Percentiles rank a stretch among this genome's conserved stretches.
Evolutionary conservation across 176 grass and related monocot species (phyloP).

Genomic region (Aegilops sharonensis): DNA sequence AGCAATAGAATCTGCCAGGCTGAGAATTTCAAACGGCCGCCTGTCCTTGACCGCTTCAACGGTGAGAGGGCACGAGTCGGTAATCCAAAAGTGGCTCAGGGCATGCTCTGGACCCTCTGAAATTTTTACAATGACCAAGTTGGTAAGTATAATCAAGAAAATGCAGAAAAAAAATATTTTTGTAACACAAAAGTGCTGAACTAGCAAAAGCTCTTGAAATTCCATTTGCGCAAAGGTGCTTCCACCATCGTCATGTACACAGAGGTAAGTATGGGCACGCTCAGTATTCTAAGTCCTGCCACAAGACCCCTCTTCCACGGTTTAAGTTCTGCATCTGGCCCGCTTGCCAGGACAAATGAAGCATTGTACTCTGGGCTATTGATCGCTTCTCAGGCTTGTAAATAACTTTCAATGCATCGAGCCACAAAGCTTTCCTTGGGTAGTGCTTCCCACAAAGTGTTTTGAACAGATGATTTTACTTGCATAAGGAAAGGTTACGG

Average conservation of each 20-base stretch:
- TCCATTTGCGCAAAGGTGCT: not conserved
- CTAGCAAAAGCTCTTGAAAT: not conserved
- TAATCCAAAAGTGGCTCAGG: slow-evolving; percentile 92
- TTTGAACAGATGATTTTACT: not conserved
- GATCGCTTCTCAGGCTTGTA: too few relatives aligned
- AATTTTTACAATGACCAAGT: slow-evolving; percentile 13
- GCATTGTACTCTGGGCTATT: too few relatives aligned
- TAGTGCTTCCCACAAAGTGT: not conserved
- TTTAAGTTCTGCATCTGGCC: not conserved
- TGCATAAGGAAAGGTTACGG: not conserved
- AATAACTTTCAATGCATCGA: too few relatives aligned
- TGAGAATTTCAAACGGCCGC: slow-evolving; percentile 85
- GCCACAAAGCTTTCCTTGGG: too few relatives aligned
- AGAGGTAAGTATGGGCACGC: not conserved
- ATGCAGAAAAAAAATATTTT: not conserved
- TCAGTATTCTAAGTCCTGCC: not conserved
- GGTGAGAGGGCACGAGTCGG: slow-evolving; percentile 85
- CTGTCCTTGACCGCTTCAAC: slow-evolving; percentile 61
- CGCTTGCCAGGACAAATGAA: not conserved
- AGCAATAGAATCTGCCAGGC: slow-evolving; percentile 77
- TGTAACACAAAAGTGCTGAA: not conserved
- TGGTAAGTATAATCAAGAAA: slow-evolving; percentile 2
- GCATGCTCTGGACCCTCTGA: slow-evolving; percentile 59
- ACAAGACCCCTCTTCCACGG: not conserved
- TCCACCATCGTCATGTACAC: not conserved